Evolutionary conservation across 768 basidiomycete species (phyloP).

Genomic region (Hericium coralloides): DNA sequence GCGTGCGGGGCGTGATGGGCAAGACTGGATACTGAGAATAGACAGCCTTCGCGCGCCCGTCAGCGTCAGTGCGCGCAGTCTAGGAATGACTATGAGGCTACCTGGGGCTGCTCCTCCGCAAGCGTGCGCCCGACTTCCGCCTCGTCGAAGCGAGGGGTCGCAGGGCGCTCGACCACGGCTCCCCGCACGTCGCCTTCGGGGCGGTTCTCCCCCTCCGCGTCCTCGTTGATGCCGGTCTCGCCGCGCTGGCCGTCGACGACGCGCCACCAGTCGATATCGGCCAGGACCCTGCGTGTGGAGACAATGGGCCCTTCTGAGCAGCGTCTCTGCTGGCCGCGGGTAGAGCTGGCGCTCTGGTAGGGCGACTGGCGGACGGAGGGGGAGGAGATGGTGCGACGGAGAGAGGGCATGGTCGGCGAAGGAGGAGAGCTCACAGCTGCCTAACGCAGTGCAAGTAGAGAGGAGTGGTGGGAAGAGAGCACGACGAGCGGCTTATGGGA

Average conservation of each 20-base stretch:
- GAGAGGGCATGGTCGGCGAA: constrained; percentile 57
- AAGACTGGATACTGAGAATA: neutral
- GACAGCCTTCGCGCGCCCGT: neutral
- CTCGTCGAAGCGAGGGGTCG: constrained; percentile 29
- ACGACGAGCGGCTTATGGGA: neutral
- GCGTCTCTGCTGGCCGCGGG: constrained; percentile 28
- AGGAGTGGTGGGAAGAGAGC: constrained; percentile 11
- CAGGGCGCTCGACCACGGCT: constrained; percentile 25
- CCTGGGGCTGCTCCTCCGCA: constrained; percentile 21
- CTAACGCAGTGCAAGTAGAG: constrained; percentile 8
- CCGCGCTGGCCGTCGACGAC: constrained; percentile 64
- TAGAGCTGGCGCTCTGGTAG: constrained; percentile 37
- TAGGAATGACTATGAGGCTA: neutral
- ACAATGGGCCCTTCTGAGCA: constrained; percentile 66
- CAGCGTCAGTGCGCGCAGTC: neutral
- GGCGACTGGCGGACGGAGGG: constrained; percentile 63
- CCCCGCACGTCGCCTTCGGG: neutral
- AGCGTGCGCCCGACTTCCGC: constrained; percentile 16
- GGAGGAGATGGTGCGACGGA: constrained; percentile 69
- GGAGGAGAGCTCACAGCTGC: constrained; percentile 16
- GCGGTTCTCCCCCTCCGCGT: constrained; percentile 19
- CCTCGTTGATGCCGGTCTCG: constrained; percentile 30
- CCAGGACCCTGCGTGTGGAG: constrained; percentile 58
- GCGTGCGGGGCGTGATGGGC: constrained; percentile 21
- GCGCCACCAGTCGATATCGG: constrained; percentile 85